These are phyloP conservation scores for Mycosphaerella arachidis DNA, from an alignment of 2,329 filamentous ascomycete species.

Conservation along the genomic window DNA sequence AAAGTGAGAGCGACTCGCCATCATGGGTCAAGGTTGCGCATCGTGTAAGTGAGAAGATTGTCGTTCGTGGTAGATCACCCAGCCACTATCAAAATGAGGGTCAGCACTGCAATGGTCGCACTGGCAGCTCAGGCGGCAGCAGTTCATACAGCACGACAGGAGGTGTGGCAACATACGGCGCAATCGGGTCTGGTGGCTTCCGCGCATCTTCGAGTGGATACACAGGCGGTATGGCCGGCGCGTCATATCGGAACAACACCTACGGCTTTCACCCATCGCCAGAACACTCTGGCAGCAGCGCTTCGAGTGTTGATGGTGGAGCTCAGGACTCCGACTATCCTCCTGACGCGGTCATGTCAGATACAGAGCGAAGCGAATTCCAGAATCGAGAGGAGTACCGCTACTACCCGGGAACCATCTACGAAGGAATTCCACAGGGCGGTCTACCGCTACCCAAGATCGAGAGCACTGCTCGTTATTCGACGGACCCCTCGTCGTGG, in stretches of 20 bases:
- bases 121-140: constrained; percentile 62
- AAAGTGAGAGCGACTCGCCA: constrained; percentile 40
- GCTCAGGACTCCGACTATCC: constrained; percentile 28
- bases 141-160: constrained; percentile 36
- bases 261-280: constrained; percentile 22
- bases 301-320: constrained; percentile 32
- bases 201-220: constrained; percentile 21
- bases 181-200: constrained; percentile 31
- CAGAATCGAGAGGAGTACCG: constrained; percentile 42
- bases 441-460: constrained; percentile 31
- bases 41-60: constrained; percentile 72
- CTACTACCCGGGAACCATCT: constrained; percentile 45
- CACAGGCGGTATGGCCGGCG: constrained; percentile 21
- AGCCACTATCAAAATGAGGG: constrained; percentile 55
- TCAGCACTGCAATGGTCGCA: constrained; percentile 51
- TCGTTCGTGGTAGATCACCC: constrained; percentile 78
- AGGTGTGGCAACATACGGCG: constrained; percentile 20
- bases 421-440: constrained; percentile 35
- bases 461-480: constrained; percentile 24
- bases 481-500: constrained; percentile 32
- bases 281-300: constrained; percentile 42
- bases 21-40: constrained; percentile 68
- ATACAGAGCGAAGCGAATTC: constrained; percentile 41
- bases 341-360: constrained; percentile 38
- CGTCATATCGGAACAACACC: constrained; percentile 28